Evolutionary conservation across 768 basidiomycete species (phyloP).

Genomic region (Multifurca ochricompacta): DNA sequence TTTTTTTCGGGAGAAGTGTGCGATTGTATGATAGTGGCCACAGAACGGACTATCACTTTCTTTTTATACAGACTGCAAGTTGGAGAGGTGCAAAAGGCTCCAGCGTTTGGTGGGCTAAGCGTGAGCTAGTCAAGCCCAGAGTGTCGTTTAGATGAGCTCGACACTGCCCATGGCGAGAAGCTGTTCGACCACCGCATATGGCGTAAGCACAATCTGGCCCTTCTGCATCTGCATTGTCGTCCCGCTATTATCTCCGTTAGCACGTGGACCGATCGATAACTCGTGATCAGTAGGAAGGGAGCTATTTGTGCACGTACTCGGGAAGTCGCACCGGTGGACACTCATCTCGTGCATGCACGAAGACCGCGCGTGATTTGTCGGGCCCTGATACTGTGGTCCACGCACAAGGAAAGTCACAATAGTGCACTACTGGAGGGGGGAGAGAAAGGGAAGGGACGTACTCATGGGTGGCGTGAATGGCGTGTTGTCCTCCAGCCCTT

Average conservation of each 20-base stretch:
- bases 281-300: too few species aligned
- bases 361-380: slow-evolving; percentile 68
- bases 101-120: too few species aligned
- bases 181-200: slow-evolving; percentile 69
- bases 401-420: too few species aligned
- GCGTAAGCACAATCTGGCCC: slow-evolving; percentile 74
- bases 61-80: background rate
- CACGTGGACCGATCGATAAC: background rate
- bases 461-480: slow-evolving; percentile 71
- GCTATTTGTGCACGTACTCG: slow-evolving; percentile 60
- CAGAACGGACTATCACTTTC: background rate
- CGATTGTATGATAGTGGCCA: slow-evolving; percentile 9
- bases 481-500: slow-evolving; percentile 66
- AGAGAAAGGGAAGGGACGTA: slow-evolving; percentile 30
- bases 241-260: slow-evolving; percentile 39
- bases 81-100: background rate
- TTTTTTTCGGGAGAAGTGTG: background rate
- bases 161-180: slow-evolving; percentile 65
- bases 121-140: too few species aligned
- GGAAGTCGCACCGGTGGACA: slow-evolving; percentile 64
- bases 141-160: slow-evolving; percentile 71
- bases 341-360: slow-evolving; percentile 65
- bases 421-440: background rate
- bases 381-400: slow-evolving; percentile 61
- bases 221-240: slow-evolving; percentile 64